Percentiles rank a stretch among this genome's conserved stretches.
Evolutionary conservation across 2,329 filamentous ascomycete species (phyloP).

Genomic region (Diaporthe aspalathi): DNA sequence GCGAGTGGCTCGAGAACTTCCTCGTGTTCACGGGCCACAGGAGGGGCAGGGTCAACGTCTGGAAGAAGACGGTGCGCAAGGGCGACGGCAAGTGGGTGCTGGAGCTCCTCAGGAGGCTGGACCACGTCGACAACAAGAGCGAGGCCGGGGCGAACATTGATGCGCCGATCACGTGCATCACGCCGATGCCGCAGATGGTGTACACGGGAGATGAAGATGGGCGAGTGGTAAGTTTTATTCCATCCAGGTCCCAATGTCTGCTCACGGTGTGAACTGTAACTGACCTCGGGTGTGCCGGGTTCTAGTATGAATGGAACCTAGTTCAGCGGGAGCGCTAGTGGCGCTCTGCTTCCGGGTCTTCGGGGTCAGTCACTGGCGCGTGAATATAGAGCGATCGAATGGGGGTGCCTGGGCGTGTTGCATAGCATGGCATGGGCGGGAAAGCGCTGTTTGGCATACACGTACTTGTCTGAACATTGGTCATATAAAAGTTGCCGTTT

Average conservation of each 20-base stretch:
- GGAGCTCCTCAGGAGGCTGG: slow-evolving; percentile 82
- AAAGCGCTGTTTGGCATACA: slow-evolving; percentile 7
- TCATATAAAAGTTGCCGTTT: slow-evolving; percentile 19
- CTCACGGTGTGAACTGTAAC: not conserved
- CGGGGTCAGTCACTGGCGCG: slow-evolving; percentile 11
- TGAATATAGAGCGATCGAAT: not conserved
- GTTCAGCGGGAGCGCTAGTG: slow-evolving; percentile 66
- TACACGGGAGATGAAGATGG: slow-evolving; percentile 97
- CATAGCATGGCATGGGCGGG: not conserved
- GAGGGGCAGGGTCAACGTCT: slow-evolving; percentile 84
- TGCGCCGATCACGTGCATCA: slow-evolving; percentile 85
- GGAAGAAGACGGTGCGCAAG: slow-evolving; percentile 65
- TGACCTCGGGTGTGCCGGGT: slow-evolving; percentile 26
- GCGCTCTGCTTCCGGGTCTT: slow-evolving; percentile 1
- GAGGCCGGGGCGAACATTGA: slow-evolving; percentile 68
- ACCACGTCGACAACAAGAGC: slow-evolving; percentile 78
- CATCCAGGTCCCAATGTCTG: not conserved
- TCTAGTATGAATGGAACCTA: slow-evolving; percentile 73
- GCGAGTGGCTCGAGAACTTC: slow-evolving; percentile 90
- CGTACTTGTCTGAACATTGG: not conserved
- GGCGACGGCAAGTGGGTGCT: slow-evolving; percentile 77
- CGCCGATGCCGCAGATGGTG: slow-evolving; percentile 83
- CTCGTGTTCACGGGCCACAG: slow-evolving; percentile 91
- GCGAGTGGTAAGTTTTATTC: slow-evolving; percentile 75
- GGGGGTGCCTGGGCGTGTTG: not conserved